Evolutionary conservation across 2,329 filamentous ascomycete genomes (phyloP), one percentile per base, ranked within the genome.

Genomic region (Dryadomyces quercivorus): DNA sequence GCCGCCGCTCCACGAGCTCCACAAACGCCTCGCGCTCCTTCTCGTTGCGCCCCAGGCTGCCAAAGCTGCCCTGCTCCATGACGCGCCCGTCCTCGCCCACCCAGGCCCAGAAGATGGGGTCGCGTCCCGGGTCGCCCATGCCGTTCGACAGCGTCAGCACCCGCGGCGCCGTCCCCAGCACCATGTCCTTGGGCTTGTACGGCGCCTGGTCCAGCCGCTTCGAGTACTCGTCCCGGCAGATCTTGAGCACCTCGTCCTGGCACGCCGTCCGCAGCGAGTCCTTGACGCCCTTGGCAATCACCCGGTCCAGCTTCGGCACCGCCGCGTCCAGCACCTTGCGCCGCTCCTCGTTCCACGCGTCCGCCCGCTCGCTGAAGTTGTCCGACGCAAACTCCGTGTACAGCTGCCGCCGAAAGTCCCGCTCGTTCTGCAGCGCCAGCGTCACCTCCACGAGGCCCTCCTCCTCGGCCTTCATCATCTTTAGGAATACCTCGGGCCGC

Each of bases 391-490:
- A 95, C 62, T 93, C 86, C 50, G 81, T 77, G 64, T 89, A 86
- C 5, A 98, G 77, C 53, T 86, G 82, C 51, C 82, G 80, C 56
- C 83, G 83, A 72, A 95, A 91, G 38, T 85, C 79, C 7, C 84
- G 80, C 61, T 87, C 84, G 54, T 86, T 82, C 62, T 88, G 82
- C 66, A 97, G 78, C 15, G 79, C 80, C 18, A 97, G 80, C 61
- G 81, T 84, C 54, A 98, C 88, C 56, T 95, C 88, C 15, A 98
- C 79, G 1, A 98, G 74, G 2, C 92, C 91, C 66, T 98, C 93
- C 63, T 93, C 86, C 67, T 98, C 93, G 1, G 93, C 93, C 67
- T 90, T 94, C 68, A 97, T 82, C 93, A 98, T 98, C 70, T 94
- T 92, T 55, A 98, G 73, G 66, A 93, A 98, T 26, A 95, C 75